A percentile compares a stretch with the other conserved stretches of the same genome.
These are phyloP conservation scores for Solanum etuberosum DNA, from an alignment of 257 asterid genomes.

Conservation along the genomic window DNA sequence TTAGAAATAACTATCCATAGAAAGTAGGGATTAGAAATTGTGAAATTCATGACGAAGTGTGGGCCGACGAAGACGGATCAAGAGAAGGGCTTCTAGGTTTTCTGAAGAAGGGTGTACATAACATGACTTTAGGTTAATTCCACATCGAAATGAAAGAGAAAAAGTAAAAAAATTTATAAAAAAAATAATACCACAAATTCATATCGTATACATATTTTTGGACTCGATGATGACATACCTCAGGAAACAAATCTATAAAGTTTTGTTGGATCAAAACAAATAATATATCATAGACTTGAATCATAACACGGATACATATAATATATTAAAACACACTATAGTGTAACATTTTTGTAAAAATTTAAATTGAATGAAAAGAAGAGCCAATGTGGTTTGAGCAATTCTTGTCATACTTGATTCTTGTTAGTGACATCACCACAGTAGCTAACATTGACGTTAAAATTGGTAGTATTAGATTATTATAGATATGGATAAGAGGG, in stretches of 20 bases:
- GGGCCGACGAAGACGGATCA: not conserved
- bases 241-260: not conserved
- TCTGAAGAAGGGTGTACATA: not conserved
- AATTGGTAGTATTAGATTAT: constrained; percentile 5
- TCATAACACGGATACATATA: not conserved
- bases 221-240: not conserved
- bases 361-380: not conserved
- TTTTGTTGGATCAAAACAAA: not conserved
- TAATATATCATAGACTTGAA: not conserved
- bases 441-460: constrained; percentile 15
- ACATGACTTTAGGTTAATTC: not conserved
- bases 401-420: constrained; percentile 15
- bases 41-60: not conserved
- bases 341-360: not conserved
- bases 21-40: no score
- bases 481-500: constrained; percentile 2
- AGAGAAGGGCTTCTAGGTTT: not conserved
- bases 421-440: constrained; percentile 1
- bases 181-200: not conserved
- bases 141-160: not conserved
- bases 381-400: constrained; percentile 6
- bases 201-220: not conserved
- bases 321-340: not conserved
- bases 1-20: no score
- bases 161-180: no score